A percentile compares a stretch with the other conserved stretches of the same genome.
These are phyloP conservation scores for Pythium guiyangense DNA, from an alignment of 352 stramenopile genomes.

Conservation along the genomic window DNA sequence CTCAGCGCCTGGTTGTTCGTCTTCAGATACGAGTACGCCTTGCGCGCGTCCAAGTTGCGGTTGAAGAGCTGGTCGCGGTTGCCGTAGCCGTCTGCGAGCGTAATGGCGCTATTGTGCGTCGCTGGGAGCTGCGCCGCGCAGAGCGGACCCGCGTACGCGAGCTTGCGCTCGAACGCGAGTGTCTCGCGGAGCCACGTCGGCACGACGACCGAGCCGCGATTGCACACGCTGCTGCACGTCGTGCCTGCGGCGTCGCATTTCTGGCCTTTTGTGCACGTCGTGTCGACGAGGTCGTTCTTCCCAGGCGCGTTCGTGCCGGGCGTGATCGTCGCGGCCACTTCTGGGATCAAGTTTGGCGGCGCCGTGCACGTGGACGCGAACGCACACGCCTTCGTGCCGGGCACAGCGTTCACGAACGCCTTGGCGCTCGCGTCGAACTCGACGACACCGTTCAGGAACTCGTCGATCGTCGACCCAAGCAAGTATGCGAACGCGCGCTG, in stretches of 20 bases:
- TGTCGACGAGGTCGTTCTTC: slow-evolving; percentile 29
- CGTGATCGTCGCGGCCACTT: slow-evolving; percentile 11
- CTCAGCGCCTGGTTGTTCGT: slow-evolving; percentile 71
- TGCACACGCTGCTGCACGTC: slow-evolving; percentile 59
- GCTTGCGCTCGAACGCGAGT: slow-evolving; percentile 58
- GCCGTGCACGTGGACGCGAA: slow-evolving; percentile 39
- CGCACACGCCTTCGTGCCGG: slow-evolving; percentile 30
- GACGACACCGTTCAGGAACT: slow-evolving; percentile 55
- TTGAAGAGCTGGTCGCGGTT: slow-evolving; percentile 77
- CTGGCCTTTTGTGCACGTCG: slow-evolving; percentile 46
- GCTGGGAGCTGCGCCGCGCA: slow-evolving; percentile 60
- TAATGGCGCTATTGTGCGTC: slow-evolving; percentile 80
- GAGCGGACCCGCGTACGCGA: slow-evolving; percentile 54
- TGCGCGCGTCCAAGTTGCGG: slow-evolving; percentile 40
- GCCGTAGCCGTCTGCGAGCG: slow-evolving; percentile 52
- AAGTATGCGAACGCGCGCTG: slow-evolving; percentile 39
- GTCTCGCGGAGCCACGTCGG: slow-evolving; percentile 49
- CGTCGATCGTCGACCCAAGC: slow-evolving; percentile 41
- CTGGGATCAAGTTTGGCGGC: slow-evolving; percentile 33
- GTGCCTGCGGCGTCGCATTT: slow-evolving; percentile 49
- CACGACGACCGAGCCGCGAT: slow-evolving; percentile 52
- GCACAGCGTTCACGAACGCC: slow-evolving; percentile 22
- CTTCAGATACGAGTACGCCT: slow-evolving; percentile 47
- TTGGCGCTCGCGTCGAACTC: no score
- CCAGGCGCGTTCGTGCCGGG: slow-evolving; percentile 14